Evolutionary conservation across 1,139 yeast species (phyloP).

Genomic region (Tardiomyces depauwii): DNA sequence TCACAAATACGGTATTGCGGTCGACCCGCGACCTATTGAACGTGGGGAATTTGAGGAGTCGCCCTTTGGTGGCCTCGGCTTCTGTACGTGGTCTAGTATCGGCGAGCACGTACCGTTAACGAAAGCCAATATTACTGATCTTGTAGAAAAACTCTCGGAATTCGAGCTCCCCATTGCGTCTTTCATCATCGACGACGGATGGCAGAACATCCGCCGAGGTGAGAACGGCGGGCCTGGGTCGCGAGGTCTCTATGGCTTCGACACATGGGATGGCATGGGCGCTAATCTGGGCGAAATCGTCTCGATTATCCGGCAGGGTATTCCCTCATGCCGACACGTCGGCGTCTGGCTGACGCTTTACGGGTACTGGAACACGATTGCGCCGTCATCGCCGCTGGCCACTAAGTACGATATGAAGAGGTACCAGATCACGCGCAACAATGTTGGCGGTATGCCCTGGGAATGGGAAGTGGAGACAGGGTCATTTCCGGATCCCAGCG

Average conservation of each 20-base stretch:
- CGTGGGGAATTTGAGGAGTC: not conserved
- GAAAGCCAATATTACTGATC: not conserved
- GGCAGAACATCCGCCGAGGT: conserved; percentile 4
- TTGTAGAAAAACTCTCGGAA: not conserved
- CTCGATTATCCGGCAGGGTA: conserved; percentile 1
- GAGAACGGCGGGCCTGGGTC: not conserved
- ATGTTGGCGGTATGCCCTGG: not conserved
- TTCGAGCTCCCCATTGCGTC: conserved; percentile 2
- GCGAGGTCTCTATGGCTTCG: conserved; percentile 3
- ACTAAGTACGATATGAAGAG: conserved; percentile 2
- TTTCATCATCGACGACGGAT: conserved; percentile 5
- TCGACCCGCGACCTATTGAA: no score
- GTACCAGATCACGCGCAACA: not conserved
- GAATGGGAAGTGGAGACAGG: not conserved
- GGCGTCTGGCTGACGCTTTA: conserved; percentile 6
- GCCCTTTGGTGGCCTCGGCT: conserved; percentile 3
- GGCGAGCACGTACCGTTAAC: conserved; percentile 4
- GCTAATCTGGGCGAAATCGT: conserved; percentile 1
- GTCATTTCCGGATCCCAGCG: not conserved
- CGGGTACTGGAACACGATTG: conserved; percentile 5
- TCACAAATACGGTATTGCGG: not conserved
- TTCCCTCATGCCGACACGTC: conserved; percentile 1
- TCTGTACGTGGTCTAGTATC: conserved; percentile 5
- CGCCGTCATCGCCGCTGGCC: conserved; percentile 3
- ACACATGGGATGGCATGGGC: conserved; percentile 3